Base-by-base conservation (phyloP, 768 basidiomycete genomes). In the Holtermanniella nyarrowii region DNA sequence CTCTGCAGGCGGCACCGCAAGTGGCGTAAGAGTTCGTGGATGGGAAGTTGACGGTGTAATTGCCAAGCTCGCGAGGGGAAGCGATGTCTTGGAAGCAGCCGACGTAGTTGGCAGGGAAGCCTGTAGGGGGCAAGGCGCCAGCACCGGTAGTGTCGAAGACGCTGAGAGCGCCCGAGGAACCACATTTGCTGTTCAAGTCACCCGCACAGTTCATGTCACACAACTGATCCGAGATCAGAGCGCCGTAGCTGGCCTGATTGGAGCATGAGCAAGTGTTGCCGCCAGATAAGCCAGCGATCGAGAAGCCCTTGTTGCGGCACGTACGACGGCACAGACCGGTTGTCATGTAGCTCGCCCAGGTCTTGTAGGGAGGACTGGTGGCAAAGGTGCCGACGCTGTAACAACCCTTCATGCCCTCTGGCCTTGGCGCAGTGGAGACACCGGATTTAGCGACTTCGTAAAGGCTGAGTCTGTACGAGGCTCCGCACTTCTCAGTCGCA, bases 231-330 rank as follows among this genome's bases (percentile, higher is more conserved):
- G 53, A 37, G 42, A 49, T 40, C 18, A 49, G 5, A 21, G 50
- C 43, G 31, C 58, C 58, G 52, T 50, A 53, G 13, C 48, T 54
- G 14, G 53, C 46, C 18, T 31, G 26, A 14, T 37, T 57, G 52
- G 54, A 55, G 21, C 69, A 70, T 4, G 43, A 41, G 51, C 69
- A 70, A 3, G 42, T 48, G 49, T 62, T 65, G 11, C 61, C 66
- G 44, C 52, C 50, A 21, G 45, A 54, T 3, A 59, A 21, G 44
- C 48, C 60, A 11, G 65, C 62, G 31, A 53, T 54, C 0, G 54
- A 46, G 53, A 45, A 55, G 14, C 58, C 59, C 46, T 56, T 53
- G 49, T 49, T 53, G 47, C 53, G 37, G 47, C 67, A 69, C 5
- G 59, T 54, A 22, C 61, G 54, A 49, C 62, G 64, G 57, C 62